Base-by-base conservation (phyloP, 495 filamentous ascomycete genomes). In the Thermothielavioides terrestris region DNA sequence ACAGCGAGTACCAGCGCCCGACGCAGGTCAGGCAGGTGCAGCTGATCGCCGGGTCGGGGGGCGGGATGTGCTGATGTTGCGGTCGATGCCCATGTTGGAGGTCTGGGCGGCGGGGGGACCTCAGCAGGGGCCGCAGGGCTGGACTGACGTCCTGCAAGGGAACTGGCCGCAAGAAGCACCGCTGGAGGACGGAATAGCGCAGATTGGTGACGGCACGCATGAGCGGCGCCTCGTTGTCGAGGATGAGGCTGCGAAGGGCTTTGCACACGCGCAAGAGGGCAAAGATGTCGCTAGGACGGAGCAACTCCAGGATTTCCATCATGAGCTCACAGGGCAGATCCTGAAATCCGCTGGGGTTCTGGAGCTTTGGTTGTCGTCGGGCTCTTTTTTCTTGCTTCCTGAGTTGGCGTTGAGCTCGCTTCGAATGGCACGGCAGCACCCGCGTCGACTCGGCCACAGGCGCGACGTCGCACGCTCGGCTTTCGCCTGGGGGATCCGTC, bases 1-100 rank as follows among this genome's bases (percentile, higher is more conserved):
- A 69, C 3, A 80, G 68, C 0, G 70, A 66, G 46, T 73, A 75
- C 78, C 77, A 81, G 15, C 70, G 65, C 15, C 75, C 42, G 21
- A 73, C 51, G 50, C 78, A 81, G 4, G 71, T 72, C 17, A 76
- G 43, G 55, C 77, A 80, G 14, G 73, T 75, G 57, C 77, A 80
- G 2, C 74, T 49, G 8, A 71, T 53, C 2, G 50, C 30, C 0
- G 56, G 52, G 49, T 77, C 63, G 9, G 71, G 66, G 0, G 57
- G 18, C 23, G 60, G 62, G 8, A 81, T 62, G 54, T 79, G 73
- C 47, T 74, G 70, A 45, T 74, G 77, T 6, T n/a, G 68, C 65
- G 37, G 63, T 68, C 65, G 71, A 46, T 72, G 68, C 22, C 74
- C 65, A 0, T 42, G 42, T 1, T 65, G 41, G 17, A 62, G 45